Percentiles rank a stretch among this genome's conserved stretches.
Evolutionary conservation across 1,284 basidiomycete species (phyloP).

Genomic region (Irpex lacteus): DNA sequence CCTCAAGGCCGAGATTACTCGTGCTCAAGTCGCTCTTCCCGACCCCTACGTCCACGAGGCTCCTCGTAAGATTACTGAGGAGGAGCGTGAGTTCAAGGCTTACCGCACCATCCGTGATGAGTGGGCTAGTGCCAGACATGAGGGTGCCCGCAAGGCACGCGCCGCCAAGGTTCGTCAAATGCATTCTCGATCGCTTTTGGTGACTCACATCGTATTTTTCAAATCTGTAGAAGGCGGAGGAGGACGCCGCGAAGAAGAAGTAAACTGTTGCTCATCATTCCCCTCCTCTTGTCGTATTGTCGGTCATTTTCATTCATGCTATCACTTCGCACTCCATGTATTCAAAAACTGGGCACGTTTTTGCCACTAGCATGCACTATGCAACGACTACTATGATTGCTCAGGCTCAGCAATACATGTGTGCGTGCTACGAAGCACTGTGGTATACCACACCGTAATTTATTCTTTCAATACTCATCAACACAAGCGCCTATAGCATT

Average conservation of each 20-base stretch:
- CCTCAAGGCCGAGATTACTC: slow-evolving; percentile 79
- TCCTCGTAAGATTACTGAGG: slow-evolving; percentile 91
- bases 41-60: slow-evolving; percentile 70
- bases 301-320: slow-evolving; percentile 33
- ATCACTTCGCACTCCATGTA: slow-evolving; percentile 27
- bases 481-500: background rate
- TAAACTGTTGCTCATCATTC: slow-evolving; percentile 41
- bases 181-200: slow-evolving; percentile 4
- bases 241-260: slow-evolving; percentile 92
- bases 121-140: slow-evolving; percentile 84
- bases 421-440: slow-evolving; percentile 2
- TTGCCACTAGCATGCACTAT: slow-evolving; percentile 35
- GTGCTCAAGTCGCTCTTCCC: slow-evolving; percentile 70
- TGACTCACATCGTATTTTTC: slow-evolving; percentile 15
- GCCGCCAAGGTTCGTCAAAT: slow-evolving; percentile 66
- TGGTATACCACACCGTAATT: background rate
- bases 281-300: slow-evolving; percentile 24
- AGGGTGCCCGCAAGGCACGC: slow-evolving; percentile 82
- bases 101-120: slow-evolving; percentile 88
- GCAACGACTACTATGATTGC: slow-evolving; percentile 26
- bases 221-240: slow-evolving; percentile 75
- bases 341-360: slow-evolving; percentile 37
- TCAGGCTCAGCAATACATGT: slow-evolving; percentile 3
- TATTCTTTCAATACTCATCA: background rate
- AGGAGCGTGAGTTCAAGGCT: slow-evolving; percentile 89